These are phyloP conservation scores for Cladosporium sphaerospermum DNA, from an alignment of 2,329 filamentous ascomycete species.

Conservation along the genomic window DNA sequence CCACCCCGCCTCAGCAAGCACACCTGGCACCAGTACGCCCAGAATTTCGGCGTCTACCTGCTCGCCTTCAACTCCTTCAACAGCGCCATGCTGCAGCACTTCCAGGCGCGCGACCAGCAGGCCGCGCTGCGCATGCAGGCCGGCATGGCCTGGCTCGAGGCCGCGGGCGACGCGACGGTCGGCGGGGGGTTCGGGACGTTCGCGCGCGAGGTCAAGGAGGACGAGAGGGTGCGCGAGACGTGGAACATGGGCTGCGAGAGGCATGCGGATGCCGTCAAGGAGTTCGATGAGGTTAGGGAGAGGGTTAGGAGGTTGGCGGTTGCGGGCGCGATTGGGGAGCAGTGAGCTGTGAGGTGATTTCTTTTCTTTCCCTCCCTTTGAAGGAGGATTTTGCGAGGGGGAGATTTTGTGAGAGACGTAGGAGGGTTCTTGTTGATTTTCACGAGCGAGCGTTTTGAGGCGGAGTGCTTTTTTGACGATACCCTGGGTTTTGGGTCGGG, in stretches of 20 bases:
- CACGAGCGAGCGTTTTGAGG: too few relatives aligned
- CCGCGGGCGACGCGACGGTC: conserved; percentile 41
- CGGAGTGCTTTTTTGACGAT: too few relatives aligned
- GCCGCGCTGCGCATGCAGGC: conserved; percentile 29
- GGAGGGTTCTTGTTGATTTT: neutral
- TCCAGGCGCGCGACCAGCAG: conserved; percentile 44
- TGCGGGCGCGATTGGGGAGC: conserved; percentile 19
- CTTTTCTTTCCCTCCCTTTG: neutral
- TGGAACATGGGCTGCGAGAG: conserved; percentile 56
- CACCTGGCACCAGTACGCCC: conserved; percentile 47
- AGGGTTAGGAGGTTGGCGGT: conserved; percentile 28
- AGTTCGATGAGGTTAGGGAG: conserved; percentile 49
- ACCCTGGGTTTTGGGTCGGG: too few relatives aligned
- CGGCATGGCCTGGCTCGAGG: conserved; percentile 47
- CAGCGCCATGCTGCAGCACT: conserved; percentile 49
- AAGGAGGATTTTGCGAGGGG: neutral
- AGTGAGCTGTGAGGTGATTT: conserved; percentile 1
- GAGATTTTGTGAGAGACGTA: neutral
- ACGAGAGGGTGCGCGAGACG: conserved; percentile 54
- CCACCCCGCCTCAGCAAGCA: conserved; percentile 40
- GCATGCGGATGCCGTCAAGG: conserved; percentile 54
- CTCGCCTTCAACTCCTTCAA: conserved; percentile 52
- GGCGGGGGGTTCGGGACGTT: conserved; percentile 51
- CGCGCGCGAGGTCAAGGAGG: conserved; percentile 55
- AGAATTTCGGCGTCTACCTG: conserved; percentile 50